Evolutionary conservation across 768 basidiomycete genomes (phyloP).

Genomic region (Termitomyces sp.): DNA sequence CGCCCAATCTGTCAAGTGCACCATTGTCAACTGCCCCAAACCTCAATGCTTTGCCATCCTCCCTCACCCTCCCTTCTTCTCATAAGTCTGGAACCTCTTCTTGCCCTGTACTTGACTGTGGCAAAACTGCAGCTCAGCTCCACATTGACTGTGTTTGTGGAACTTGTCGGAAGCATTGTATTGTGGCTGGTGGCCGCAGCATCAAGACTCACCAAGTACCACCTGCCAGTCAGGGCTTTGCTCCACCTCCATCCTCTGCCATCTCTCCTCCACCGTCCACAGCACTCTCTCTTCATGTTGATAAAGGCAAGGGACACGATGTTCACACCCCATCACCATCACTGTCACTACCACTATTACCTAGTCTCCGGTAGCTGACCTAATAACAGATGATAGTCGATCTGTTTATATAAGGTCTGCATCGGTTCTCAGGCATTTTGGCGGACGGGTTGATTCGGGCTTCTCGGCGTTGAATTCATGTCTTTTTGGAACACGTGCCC

Average conservation of each 20-base stretch:
- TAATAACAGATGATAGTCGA: too few relatives aligned
- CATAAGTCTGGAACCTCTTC: neutral
- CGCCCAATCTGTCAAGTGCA: neutral
- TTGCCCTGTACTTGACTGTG: neutral
- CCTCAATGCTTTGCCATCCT: neutral
- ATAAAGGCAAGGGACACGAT: neutral
- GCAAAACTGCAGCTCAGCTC: neutral
- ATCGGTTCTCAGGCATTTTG: too few relatives aligned
- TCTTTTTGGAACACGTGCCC: too few relatives aligned
- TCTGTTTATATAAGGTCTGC: too few relatives aligned
- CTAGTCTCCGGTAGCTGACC: too few relatives aligned
- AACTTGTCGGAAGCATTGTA: neutral
- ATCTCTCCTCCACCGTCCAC: neutral
- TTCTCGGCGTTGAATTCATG: too few relatives aligned
- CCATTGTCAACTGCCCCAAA: neutral
- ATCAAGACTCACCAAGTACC: neutral
- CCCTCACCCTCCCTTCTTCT: neutral
- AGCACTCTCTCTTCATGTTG: neutral
- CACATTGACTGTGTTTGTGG: neutral
- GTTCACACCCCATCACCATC: neutral
- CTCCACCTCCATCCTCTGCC: neutral
- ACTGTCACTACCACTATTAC: neutral
- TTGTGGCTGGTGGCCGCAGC: neutral
- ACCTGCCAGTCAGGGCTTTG: neutral
- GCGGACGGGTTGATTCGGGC: too few relatives aligned